Evolutionary conservation across 1,284 basidiomycete genomes (phyloP).

Genomic region (Marasmius oreades): DNA sequence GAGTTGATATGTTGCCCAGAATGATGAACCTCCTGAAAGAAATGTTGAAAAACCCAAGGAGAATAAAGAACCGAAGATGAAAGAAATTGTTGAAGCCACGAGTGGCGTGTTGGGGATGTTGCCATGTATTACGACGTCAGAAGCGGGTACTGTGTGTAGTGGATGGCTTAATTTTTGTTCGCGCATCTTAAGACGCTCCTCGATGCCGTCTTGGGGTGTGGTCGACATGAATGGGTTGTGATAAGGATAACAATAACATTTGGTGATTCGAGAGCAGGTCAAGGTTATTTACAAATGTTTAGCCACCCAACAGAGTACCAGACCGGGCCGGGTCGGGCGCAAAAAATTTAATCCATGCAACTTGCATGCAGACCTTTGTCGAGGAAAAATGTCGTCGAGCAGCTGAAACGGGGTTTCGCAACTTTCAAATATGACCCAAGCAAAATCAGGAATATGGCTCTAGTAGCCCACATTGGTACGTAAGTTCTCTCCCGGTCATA

Average conservation of each 20-base stretch:
- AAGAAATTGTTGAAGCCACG: slow-evolving; percentile 68
- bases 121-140: slow-evolving; percentile 35
- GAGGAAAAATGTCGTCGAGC: slow-evolving; percentile 13
- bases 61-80: slow-evolving; percentile 67
- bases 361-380: neutral
- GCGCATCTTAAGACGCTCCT: slow-evolving; percentile 45
- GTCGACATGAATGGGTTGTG: neutral
- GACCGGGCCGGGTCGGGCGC: neutral
- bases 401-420: slow-evolving; percentile 27
- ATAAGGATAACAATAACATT: slow-evolving; percentile 7
- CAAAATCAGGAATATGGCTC: slow-evolving; percentile 70
- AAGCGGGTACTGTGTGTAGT: slow-evolving; percentile 51
- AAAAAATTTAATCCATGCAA: neutral
- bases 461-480: slow-evolving; percentile 80
- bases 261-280: neutral
- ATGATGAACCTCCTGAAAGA: slow-evolving; percentile 39
- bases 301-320: neutral
- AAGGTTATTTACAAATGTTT: neutral
- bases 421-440: slow-evolving; percentile 36
- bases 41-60: slow-evolving; percentile 50
- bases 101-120: slow-evolving; percentile 84
- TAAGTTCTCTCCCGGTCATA: slow-evolving; percentile 17
- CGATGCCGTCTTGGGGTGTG: slow-evolving; percentile 32
- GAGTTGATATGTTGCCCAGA: slow-evolving; percentile 75
- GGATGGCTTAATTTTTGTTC: slow-evolving; percentile 34